Conservation (phyloP, 352 stramenopile species). For the Phytophthora hibernalis region DNA sequence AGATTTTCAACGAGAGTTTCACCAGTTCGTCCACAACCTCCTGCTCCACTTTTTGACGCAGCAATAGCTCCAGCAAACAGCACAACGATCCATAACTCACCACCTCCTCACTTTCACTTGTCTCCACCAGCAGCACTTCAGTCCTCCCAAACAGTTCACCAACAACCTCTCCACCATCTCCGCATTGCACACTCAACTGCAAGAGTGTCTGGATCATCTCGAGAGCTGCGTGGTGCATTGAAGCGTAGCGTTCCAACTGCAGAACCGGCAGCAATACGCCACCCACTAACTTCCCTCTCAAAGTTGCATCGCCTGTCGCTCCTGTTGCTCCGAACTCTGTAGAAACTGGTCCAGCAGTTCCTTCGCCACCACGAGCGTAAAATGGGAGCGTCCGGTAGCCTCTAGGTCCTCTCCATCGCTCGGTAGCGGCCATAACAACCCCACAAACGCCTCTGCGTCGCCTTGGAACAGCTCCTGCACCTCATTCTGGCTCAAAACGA, state of each 20-base stretch:
- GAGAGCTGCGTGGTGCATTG: slow-evolving; percentile 40
- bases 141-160: slow-evolving; percentile 9
- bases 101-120: not conserved
- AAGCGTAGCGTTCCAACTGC: slow-evolving; percentile 23
- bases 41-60: slow-evolving; percentile 25
- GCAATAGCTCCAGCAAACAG: slow-evolving; percentile 50
- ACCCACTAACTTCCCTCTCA: slow-evolving; percentile 12
- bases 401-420: slow-evolving; percentile 23
- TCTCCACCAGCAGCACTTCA: slow-evolving; percentile 19
- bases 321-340: slow-evolving; percentile 5
- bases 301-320: slow-evolving; percentile 9
- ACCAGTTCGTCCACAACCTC: slow-evolving; percentile 9
- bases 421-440: slow-evolving; percentile 53
- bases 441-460: slow-evolving; percentile 19
- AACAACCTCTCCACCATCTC: slow-evolving; percentile 12
- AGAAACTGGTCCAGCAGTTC: slow-evolving; percentile 41
- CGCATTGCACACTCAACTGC: not conserved
- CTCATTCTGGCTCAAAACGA: slow-evolving; percentile 36
- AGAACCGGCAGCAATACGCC: slow-evolving; percentile 48
- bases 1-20: slow-evolving; percentile 40
- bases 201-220: slow-evolving; percentile 41
- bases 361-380: slow-evolving; percentile 43
- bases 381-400: slow-evolving; percentile 47
- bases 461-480: slow-evolving; percentile 39
- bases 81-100: slow-evolving; percentile 61